Percentiles rank a stretch among this genome's conserved stretches.
These are phyloP conservation scores for Zizania palustris DNA, from an alignment of 202 grass and related monocot genomes.

Conservation along the genomic window DNA sequence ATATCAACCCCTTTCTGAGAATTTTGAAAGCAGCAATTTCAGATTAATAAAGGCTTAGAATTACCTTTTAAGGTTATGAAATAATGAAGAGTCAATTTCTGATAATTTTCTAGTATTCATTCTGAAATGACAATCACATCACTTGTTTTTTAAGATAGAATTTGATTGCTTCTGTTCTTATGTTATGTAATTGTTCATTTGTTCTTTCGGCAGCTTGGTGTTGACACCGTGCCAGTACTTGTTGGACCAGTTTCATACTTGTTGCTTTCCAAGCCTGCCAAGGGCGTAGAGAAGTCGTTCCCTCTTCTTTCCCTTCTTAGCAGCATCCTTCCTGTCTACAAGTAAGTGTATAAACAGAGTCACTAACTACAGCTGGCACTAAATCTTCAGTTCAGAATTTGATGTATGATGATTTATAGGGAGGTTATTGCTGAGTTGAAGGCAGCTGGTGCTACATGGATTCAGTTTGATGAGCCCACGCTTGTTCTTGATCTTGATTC, in stretches of 20 bases:
- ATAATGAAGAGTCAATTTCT: neutral
- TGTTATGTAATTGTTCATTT: conserved; percentile 3
- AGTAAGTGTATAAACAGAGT: conserved; percentile 41
- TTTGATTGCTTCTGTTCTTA: neutral
- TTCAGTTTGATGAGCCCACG: conserved; percentile 93
- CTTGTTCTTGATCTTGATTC: conserved; percentile 82
- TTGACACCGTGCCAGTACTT: conserved; percentile 87
- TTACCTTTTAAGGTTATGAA: neutral
- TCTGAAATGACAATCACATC: neutral
- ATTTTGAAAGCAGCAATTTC: neutral
- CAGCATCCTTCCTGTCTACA: conserved; percentile 83
- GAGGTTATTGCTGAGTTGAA: conserved; percentile 86
- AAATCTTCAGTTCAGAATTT: conserved; percentile 40
- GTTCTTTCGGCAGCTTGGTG: conserved; percentile 56
- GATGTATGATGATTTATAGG: conserved; percentile 55
- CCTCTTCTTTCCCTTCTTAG: conserved; percentile 77
- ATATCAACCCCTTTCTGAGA: neutral
- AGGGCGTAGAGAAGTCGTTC: conserved; percentile 90
- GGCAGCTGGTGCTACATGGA: conserved; percentile 85
- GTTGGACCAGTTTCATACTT: conserved; percentile 95
- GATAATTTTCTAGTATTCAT: neutral
- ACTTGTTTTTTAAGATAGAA: neutral
- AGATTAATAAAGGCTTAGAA: neutral
- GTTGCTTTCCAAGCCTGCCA: conserved; percentile 88
- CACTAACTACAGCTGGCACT: neutral